A percentile compares a stretch with the other conserved stretches of the same genome.
These are phyloP conservation scores for Spizellomyces sp. DNA, from an alignment of 192 early-diverging fungal species.

Conservation along the genomic window DNA sequence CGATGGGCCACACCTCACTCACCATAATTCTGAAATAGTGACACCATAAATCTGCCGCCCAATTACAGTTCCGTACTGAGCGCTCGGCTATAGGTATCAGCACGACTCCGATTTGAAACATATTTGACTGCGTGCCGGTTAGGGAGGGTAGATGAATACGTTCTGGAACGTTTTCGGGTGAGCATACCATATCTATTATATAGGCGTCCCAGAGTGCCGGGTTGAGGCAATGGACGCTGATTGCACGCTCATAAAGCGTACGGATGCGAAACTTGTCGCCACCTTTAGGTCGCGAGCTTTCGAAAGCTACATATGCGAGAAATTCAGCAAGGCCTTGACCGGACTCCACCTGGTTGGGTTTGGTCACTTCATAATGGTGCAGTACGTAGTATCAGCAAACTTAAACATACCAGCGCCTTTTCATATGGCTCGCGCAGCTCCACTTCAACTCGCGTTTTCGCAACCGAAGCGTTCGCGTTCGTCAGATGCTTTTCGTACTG, in stretches of 20 bases:
- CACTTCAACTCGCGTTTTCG: conserved; percentile 43
- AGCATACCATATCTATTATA: conserved; percentile 57
- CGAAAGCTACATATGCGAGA: conserved; percentile 58
- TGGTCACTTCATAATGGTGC: too few relatives aligned
- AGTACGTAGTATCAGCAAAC: too few relatives aligned
- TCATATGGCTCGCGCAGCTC: conserved; percentile 56
- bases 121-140: neutral
- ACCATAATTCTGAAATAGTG: conserved; percentile 45
- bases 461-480: conserved; percentile 43
- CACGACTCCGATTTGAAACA: conserved; percentile 6
- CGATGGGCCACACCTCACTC: neutral
- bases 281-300: conserved; percentile 31
- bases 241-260: conserved; percentile 68
- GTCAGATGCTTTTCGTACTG: conserved; percentile 64
- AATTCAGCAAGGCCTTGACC: conserved; percentile 41
- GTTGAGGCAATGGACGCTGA: conserved; percentile 62
- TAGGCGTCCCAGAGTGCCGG: conserved; percentile 70
- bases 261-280: conserved; percentile 41
- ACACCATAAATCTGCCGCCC: conserved; percentile 69
- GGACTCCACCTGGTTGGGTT: too few relatives aligned
- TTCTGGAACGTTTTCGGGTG: neutral
- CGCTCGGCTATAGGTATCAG: conserved; percentile 48
- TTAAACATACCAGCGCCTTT: conserved; percentile 47
- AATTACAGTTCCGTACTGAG: conserved; percentile 71
- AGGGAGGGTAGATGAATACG: neutral